These are phyloP conservation scores for Collariella sp. DNA, from an alignment of 495 filamentous ascomycete species.

Conservation along the genomic window DNA sequence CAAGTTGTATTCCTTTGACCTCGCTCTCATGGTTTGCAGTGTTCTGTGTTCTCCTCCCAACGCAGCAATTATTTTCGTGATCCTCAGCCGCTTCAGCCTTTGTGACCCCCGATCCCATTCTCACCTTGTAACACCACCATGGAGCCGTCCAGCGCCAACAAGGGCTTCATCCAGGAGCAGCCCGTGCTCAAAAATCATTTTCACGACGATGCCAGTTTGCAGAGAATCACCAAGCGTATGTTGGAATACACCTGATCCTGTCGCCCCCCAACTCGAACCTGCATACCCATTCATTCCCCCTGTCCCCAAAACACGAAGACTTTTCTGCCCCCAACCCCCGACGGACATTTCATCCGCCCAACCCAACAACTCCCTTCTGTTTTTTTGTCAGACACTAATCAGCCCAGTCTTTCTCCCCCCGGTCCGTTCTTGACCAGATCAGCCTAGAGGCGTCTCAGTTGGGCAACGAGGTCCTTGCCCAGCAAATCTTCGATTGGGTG, in stretches of 20 bases:
- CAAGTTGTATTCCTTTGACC: too few species aligned
- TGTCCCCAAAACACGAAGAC: too few species aligned
- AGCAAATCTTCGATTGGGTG: conserved; percentile 41
- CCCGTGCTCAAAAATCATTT: conserved; percentile 43
- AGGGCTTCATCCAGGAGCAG: conserved; percentile 42
- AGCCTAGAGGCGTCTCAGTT: conserved; percentile 33
- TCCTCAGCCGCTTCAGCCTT: neutral
- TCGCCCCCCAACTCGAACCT: neutral
- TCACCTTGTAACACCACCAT: conserved; percentile 11
- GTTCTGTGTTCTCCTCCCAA: too few species aligned
- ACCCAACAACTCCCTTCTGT: neutral
- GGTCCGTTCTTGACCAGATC: conserved; percentile 26
- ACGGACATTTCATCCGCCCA: too few species aligned
- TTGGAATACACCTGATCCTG: neutral
- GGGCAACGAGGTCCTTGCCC: conserved; percentile 39
- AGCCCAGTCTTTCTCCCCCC: conserved; percentile 40
- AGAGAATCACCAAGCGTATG: conserved; percentile 36
- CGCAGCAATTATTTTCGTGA: too few species aligned
- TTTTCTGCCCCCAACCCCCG: too few species aligned
- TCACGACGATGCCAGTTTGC: conserved; percentile 37
- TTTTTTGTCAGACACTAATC: neutral
- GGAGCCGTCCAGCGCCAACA: conserved; percentile 39
- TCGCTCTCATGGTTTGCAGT: too few species aligned
- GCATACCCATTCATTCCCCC: too few species aligned
- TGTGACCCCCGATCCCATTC: neutral